Evolutionary conservation across 257 asterid genomes (phyloP), one percentile per base, ranked within the genome.

Genomic region (Galeopsis tetrahit): DNA sequence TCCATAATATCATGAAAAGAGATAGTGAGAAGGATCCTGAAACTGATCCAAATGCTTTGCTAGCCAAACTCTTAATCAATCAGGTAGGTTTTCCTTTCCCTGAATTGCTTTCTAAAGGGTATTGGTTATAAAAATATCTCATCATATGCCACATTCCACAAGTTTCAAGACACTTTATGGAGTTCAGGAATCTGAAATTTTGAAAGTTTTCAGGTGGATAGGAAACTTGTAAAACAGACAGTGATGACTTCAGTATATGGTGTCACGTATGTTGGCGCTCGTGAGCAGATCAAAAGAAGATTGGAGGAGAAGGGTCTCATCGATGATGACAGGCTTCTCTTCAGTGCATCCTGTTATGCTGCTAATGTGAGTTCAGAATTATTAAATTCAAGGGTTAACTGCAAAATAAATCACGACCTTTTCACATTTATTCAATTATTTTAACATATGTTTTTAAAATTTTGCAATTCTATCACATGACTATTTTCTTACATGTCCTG

Each of bases 241-340:
- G 98, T 94, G 77, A 94, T 94, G 98, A 94, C 98, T 69, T 91
- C 98, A 46, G 98, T 94, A 14, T 94, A 94, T 70, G 98, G 98
- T 36, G 98, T 94, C 74, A 94, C 98, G n/a, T 94, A 80, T 81
- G 79, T 89, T 71, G 99, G 99, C 56, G 99, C 99, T 51, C 92
- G 97, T 66, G 99, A 94, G 75, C 98, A 94, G 86, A 88, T 94
- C 76, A 89, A 89, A 75, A 79, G 90, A 83, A 82, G 96, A 81
- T 77, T 93, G 80, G 88, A 89, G 83, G 98, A 93, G 86, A 93
- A 89, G 81, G 96, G 96, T 73, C 83, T 85, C 72, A 93, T 93
- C 56, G 77, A 81, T 57, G 97, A 93, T 67, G 96, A 93, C 77
- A 85, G 85, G 78, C 68, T 88, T 74, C 90, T 85, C 65, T 93